Percentiles rank a stretch among this genome's conserved stretches.
These are phyloP conservation scores for Royoungia palumana DNA, from an alignment of 768 basidiomycete species.

Conservation along the genomic window DNA sequence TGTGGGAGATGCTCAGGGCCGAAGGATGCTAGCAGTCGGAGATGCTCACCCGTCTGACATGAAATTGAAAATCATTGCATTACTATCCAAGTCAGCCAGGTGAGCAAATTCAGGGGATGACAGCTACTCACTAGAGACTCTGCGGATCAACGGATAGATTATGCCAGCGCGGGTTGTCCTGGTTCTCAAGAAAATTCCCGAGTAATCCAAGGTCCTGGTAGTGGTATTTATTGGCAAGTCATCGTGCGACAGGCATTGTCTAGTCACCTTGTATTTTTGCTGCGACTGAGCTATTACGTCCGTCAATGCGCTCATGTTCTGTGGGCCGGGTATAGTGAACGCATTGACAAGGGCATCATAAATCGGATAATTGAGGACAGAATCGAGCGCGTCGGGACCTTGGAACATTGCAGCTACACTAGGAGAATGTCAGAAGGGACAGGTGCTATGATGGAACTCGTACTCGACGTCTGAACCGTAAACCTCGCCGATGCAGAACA, in stretches of 20 bases:
- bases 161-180: conserved; percentile 72
- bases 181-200: conserved; percentile 80
- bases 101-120: background rate
- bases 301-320: conserved; percentile 56
- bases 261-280: conserved; percentile 45
- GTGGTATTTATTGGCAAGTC: background rate
- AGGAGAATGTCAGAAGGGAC: conserved; percentile 16
- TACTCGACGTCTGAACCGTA: conserved; percentile 39
- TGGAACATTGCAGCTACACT: conserved; percentile 60
- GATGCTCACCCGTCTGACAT: conserved; percentile 60
- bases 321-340: conserved; percentile 67
- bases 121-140: conserved; percentile 52
- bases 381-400: conserved; percentile 58
- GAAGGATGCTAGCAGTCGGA: background rate
- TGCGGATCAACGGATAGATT: conserved; percentile 57
- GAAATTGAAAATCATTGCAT: conserved; percentile 51
- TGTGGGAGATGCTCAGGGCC: background rate
- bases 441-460: too few relatives aligned
- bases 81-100: conserved; percentile 38
- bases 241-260: background rate
- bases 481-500: conserved; percentile 87
- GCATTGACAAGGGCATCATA: conserved; percentile 61
- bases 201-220: conserved; percentile 35
- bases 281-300: conserved; percentile 53
- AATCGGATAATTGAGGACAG: conserved; percentile 70